Percentiles rank a stretch among this genome's conserved stretches.
These are phyloP conservation scores for Puya raimondii DNA, from an alignment of 176 grass and related monocot species.

Conservation along the genomic window DNA sequence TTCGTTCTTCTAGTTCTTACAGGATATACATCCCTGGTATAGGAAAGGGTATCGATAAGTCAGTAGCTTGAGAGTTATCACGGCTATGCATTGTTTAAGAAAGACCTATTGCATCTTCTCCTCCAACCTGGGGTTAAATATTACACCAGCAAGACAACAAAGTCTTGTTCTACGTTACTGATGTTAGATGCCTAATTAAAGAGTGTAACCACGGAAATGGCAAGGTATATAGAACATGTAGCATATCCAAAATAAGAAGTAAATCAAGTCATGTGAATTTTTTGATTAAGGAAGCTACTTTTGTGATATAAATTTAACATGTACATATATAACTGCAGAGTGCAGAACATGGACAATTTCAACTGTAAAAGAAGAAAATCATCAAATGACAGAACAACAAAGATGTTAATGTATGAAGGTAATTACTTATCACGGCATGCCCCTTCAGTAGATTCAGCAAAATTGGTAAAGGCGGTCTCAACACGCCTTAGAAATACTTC, in stretches of 20 bases:
- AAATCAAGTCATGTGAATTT: no score
- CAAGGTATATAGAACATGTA: not conserved
- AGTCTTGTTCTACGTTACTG: not conserved
- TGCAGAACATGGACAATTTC: not conserved
- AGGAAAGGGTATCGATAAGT: no score
- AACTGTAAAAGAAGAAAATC: constrained; percentile 6
- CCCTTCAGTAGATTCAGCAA: constrained; percentile 79
- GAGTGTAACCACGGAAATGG: not conserved
- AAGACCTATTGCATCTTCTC: no score
- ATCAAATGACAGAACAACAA: not conserved
- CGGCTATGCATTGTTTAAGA: no score
- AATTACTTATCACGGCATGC: constrained; percentile 66
- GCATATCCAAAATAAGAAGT: no score
- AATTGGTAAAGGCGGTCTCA: constrained; percentile 55
- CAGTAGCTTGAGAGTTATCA: no score
- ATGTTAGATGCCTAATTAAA: constrained; percentile 1
- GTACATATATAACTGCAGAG: not conserved
- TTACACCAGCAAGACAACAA: not conserved
- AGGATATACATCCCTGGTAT: no score
- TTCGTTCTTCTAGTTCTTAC: no score
- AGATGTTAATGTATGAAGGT: constrained; percentile 15
- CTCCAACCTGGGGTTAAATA: no score
- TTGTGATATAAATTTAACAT: not conserved
- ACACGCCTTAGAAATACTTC: constrained; percentile 77
- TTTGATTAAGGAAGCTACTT: not conserved